These are phyloP conservation scores for Groenewaldozyma tartarivorans DNA, from an alignment of 805 yeast genomes.

Conservation along the genomic window DNA sequence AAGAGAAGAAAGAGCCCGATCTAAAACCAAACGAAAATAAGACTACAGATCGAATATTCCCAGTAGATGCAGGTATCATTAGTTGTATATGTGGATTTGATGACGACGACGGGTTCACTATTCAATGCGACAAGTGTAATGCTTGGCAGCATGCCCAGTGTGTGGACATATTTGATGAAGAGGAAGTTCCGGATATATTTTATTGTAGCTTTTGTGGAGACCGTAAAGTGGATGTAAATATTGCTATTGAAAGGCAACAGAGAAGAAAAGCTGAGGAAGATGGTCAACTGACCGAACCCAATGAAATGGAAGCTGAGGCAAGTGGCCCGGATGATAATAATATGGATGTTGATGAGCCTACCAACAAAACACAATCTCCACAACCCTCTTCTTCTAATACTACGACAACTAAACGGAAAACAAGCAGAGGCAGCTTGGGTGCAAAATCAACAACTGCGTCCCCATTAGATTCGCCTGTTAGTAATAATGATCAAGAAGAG, in stretches of 20 bases:
- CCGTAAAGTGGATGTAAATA: conserved; percentile 34
- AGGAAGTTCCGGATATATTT: conserved; percentile 75
- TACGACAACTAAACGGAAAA: neutral
- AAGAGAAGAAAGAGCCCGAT: neutral
- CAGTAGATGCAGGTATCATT: conserved; percentile 65
- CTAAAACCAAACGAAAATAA: neutral
- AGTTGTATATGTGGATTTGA: conserved; percentile 83
- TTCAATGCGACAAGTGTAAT: conserved; percentile 85
- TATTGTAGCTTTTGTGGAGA: conserved; percentile 67
- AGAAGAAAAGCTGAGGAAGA: conserved; percentile 13
- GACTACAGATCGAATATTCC: conserved; percentile 16
- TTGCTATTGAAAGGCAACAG: conserved; percentile 35
- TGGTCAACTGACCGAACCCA: neutral
- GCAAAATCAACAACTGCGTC: neutral
- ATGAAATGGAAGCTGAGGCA: neutral
- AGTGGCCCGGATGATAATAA: neutral
- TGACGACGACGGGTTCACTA: conserved; percentile 92
- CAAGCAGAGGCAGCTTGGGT: neutral
- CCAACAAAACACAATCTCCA: no score
- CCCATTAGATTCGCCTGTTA: neutral
- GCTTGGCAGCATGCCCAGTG: conserved; percentile 96
- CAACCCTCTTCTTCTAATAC: no score
- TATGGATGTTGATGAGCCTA: neutral
- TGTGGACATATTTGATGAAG: conserved; percentile 62
- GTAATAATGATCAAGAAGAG: neutral